A percentile compares a stretch with the other conserved stretches of the same genome.
Conservation (phyloP, 2,329 filamentous ascomycete genomes). For the Colletotrichum sp. region DNA sequence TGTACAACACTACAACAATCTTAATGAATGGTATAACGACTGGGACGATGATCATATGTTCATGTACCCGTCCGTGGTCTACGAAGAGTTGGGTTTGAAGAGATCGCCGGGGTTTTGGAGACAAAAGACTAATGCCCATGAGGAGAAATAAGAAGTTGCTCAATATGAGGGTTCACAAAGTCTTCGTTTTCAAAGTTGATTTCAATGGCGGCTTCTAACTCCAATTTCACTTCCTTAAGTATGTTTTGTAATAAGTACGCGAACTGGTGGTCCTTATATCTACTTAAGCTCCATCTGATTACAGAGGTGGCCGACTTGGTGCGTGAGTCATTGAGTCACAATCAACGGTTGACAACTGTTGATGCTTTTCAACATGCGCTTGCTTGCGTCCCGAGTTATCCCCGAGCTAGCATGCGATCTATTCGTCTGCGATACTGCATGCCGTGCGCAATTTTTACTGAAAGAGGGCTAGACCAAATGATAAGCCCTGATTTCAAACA, state of each 20-base stretch:
- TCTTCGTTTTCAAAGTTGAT: background rate
- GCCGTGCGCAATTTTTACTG: background rate
- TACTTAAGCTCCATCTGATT: too few relatives aligned
- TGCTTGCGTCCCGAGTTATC: background rate
- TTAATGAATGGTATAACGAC: background rate
- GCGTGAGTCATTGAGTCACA: background rate
- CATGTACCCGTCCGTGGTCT: background rate
- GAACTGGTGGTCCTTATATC: background rate
- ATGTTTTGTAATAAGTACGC: background rate
- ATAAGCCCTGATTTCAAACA: background rate
- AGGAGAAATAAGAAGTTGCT: background rate
- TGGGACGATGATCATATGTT: background rate
- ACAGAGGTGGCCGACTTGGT: background rate
- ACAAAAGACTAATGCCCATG: background rate
- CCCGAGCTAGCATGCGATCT: background rate
- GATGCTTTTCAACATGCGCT: background rate
- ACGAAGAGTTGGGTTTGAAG: background rate
- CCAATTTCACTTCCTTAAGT: background rate
- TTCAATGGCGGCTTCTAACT: background rate
- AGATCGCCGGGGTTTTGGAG: background rate
- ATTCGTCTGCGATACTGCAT: background rate
- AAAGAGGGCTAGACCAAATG: background rate
- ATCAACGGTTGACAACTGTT: background rate
- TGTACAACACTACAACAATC: background rate
- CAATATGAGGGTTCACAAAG: background rate